Percentiles rank a stretch among this genome's conserved stretches.
Evolutionary conservation across 352 stramenopile species (phyloP).

Genomic region (Globisporangium emineosum): DNA sequence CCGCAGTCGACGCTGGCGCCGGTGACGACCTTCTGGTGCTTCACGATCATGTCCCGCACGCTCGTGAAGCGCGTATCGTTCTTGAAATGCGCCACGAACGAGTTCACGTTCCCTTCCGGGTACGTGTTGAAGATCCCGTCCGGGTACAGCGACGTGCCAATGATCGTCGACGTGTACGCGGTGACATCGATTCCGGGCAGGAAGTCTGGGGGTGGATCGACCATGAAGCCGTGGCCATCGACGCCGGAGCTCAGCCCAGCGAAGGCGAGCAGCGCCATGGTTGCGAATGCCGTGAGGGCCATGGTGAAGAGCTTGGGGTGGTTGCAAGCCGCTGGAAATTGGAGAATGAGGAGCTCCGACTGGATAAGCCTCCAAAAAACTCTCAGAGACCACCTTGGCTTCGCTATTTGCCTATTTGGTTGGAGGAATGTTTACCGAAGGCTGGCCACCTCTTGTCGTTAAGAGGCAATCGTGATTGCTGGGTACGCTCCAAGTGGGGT

Average conservation of each 20-base stretch:
- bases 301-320: background rate
- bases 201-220: conserved; percentile 10
- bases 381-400: no score
- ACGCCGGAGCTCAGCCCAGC: background rate
- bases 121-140: conserved; percentile 11
- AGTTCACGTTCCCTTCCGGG: conserved; percentile 13
- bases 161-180: conserved; percentile 11
- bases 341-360: background rate
- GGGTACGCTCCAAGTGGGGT: background rate
- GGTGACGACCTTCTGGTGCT: conserved; percentile 3
- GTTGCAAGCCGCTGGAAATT: background rate
- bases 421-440: background rate
- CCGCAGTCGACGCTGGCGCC: conserved; percentile 6
- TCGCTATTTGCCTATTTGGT: no score
- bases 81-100: conserved; percentile 14
- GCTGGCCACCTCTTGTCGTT: background rate
- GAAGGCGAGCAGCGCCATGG: background rate
- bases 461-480: background rate
- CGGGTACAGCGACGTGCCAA: conserved; percentile 8
- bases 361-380: background rate
- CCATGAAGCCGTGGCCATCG: conserved; percentile 7
- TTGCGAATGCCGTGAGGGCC: background rate
- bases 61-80: conserved; percentile 10
- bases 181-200: conserved; percentile 6
- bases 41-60: conserved; percentile 10